These are phyloP conservation scores for Smithsoniella earleae DNA, from an alignment of 163 green algal genomes.

Conservation along the genomic window DNA sequence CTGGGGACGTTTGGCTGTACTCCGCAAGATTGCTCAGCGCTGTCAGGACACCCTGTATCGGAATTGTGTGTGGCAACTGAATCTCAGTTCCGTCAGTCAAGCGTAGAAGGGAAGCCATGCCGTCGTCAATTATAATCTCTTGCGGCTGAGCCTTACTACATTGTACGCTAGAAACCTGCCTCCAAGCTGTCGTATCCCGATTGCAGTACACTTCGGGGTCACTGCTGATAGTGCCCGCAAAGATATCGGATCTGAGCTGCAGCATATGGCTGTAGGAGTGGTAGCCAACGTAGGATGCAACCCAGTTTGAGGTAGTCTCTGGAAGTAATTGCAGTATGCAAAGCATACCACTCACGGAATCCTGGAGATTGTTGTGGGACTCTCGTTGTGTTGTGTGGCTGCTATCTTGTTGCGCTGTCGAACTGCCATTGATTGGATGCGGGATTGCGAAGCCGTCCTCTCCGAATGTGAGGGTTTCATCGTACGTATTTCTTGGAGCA, in stretches of 20 bases:
- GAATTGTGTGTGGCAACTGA: neutral
- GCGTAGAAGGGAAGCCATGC: conserved; percentile 3
- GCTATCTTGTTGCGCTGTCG: neutral
- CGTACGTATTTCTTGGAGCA: too few species aligned
- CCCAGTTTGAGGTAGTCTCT: neutral
- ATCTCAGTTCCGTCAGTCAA: conserved; percentile 13
- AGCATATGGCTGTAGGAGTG: conserved; percentile 15
- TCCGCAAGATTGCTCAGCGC: neutral
- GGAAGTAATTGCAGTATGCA: conserved; percentile 26
- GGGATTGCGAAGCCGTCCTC: neutral
- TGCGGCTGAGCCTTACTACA: neutral
- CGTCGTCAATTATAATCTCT: conserved; percentile 19
- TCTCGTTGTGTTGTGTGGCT: neutral
- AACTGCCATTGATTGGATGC: neutral
- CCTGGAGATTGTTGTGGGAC: neutral
- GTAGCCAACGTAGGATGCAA: conserved; percentile 4
- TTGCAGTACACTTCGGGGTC: neutral
- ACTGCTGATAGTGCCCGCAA: neutral
- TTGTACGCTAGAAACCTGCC: neutral
- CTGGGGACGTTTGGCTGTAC: neutral
- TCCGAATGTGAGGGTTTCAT: conserved; percentile 7
- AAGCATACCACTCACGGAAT: conserved; percentile 14
- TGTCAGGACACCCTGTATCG: neutral
- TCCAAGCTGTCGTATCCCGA: neutral
- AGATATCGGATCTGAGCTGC: neutral